Evolutionary conservation across 805 yeast genomes (phyloP), one percentile per base, ranked within the genome.

Genomic region (Brettanomyces sp.): DNA sequence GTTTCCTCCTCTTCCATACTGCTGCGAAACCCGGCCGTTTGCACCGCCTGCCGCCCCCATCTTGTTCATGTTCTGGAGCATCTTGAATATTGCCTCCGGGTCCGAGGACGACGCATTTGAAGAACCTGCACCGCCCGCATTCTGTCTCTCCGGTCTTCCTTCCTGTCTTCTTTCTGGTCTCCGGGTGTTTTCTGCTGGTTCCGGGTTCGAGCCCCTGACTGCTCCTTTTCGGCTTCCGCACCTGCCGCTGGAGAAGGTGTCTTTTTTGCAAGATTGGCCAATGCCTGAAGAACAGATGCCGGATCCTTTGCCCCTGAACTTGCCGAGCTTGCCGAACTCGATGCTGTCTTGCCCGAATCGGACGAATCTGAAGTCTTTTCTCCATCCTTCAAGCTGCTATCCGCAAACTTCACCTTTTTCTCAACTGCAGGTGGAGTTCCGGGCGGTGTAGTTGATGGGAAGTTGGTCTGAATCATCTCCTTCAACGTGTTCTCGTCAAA

Each of bases 371-470:
- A 13, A 33, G 43, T 12, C 34, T 39, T 12, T 18, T 33, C 40
- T 18, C 44, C 45, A 5, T 39, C 42, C 14, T 18, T 21, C 14
- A 51, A 49, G 22, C 13, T n/a, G 22, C 22, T 3, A n/a, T 35
- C 37, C 33, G 62, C 57, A 59, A 64, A 44, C 56, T 58, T 53
- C 60, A 58, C 48, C 11, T 24, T 11, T 57, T 52, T 52, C 49
- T 57, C 56, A 28, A 28, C 32, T 45, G 52, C 49, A n/a, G 80
- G 78, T 37, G 85, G 85, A 13, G 85, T 75, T 25, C 78, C 83
- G 2, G 83, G 83, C 36, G 93, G 91, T 4, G 95, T 82, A 8
- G 80, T 74, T 13, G 88, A 68, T 43, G 65, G 67, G 56, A 82
- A 84, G 61, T 76, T 76, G 57, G 76, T 80, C 11, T 70, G 63